Base-by-base conservation (phyloP, 164 flowering plant genomes). In the Houttuynia cordata region DNA sequence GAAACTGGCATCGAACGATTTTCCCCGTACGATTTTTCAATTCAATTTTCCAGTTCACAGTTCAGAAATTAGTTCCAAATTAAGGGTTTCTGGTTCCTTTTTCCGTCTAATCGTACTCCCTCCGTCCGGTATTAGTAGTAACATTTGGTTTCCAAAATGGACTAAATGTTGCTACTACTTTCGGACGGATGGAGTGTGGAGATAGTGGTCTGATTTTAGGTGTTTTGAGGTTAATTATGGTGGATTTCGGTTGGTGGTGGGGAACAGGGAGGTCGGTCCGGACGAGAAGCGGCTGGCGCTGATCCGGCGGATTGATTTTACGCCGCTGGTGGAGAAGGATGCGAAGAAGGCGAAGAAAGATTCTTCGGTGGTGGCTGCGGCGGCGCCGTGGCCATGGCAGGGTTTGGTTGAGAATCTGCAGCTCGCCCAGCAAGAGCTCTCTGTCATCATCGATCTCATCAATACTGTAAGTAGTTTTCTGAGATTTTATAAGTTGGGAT, bases 391-490 rank as follows among this genome's bases (percentile, higher is more conserved):
- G 90, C 88, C 82, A 15, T 93, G 86, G 94, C 85, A 93, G 80
- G 76, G 78, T 68, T 69, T 93, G 79, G 85, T 83, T 59, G 97
- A 90, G 78, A 90, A 86, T 65, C 63, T 88, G 76, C 88, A 79
- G 64, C 64, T 80, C 61, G 97, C 94, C 71, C 96, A 82, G 63
- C 96, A 91, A 67, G 97, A 91, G 76, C 86, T 91, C 59, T 79
- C 87, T 39, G 92, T 88, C 76, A 83, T 88, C 53, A 79, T 88
- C 22, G 97, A 91, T 73, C 84, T 91, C 56, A 85, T 91, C 58
- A 75, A 82, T 66, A 86, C 20, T 20, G 55, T 52, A 18, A 52
- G 55, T n/a, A 52, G 24, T 20, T n/a, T 52, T 22, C n/a, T 20
- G 10, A 5, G 55, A 19, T n/a, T 52, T n/a, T 52, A 20, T n/a